phyloP scores from a whole-genome alignment of 2,329 filamentous ascomycete genomes.

The Tolypocladium amazonense region DNA sequence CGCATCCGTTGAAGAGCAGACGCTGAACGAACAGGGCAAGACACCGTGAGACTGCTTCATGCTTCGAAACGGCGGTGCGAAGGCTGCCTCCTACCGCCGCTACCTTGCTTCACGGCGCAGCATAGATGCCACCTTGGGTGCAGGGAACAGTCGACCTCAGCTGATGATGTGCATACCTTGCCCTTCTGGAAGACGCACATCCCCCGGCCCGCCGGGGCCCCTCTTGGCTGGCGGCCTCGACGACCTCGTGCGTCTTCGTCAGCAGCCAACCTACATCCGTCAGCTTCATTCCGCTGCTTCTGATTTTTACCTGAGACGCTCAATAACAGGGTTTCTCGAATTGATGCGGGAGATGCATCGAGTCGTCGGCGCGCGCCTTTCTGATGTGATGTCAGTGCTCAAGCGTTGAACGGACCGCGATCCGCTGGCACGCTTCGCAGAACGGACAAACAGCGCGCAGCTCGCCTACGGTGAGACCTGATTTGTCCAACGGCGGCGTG shows the following conservation, averaged over 20 bases:
- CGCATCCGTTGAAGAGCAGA: neutral
- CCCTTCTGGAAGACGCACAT: neutral
- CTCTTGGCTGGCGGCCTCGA: neutral
- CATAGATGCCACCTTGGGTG: neutral
- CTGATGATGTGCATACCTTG: neutral
- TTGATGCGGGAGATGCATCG: too few species aligned
- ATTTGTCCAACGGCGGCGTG: neutral
- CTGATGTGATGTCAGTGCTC: neutral
- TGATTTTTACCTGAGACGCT: neutral
- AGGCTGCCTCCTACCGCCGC: neutral
- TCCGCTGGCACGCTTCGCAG: neutral
- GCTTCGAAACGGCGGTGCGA: neutral
- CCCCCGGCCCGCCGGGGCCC: neutral
- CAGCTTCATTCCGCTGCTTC: neutral
- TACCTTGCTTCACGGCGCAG: neutral
- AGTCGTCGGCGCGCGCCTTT: too few species aligned
- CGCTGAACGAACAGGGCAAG: neutral
- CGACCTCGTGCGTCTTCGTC: neutral
- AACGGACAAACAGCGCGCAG: neutral
- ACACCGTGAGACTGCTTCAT: neutral
- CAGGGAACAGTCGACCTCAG: neutral
- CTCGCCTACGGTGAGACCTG: neutral
- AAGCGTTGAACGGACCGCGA: neutral
- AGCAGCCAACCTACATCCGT: neutral
- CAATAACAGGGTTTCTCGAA: neutral